A percentile compares a stretch with the other conserved stretches of the same genome.
These are phyloP conservation scores for Calonectria fujianensis DNA, from an alignment of 2,329 filamentous ascomycete genomes.

Conservation along the genomic window DNA sequence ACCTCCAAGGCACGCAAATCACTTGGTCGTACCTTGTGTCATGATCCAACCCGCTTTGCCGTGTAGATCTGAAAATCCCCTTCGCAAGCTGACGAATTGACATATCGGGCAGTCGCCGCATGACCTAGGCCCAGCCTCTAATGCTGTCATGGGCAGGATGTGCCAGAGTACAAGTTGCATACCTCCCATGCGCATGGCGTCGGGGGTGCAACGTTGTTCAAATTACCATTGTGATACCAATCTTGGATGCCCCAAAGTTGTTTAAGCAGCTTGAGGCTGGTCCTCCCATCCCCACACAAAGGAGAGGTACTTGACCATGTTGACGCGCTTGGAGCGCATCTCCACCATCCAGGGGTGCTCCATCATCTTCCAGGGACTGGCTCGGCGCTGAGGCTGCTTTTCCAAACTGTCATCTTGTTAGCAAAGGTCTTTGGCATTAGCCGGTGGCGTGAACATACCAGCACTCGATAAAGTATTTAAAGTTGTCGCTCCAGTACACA, in stretches of 20 bases:
- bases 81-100: constrained; percentile 22
- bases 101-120: constrained; percentile 37
- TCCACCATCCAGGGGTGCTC: constrained; percentile 99
- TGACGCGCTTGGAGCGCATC: constrained; percentile 96
- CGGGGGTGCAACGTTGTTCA: constrained; percentile 37
- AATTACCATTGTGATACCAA: constrained; percentile 42
- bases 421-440: constrained; percentile 25
- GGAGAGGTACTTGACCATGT: constrained; percentile 94
- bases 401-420: constrained; percentile 80
- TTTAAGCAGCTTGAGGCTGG: constrained; percentile 48
- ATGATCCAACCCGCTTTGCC: constrained; percentile 30
- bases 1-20: constrained; percentile 22
- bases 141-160: constrained; percentile 39
- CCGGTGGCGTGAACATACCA: constrained; percentile 79
- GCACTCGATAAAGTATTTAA: constrained; percentile 99
- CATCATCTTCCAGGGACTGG: constrained; percentile 98
- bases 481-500: constrained; percentile 96
- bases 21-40: constrained; percentile 8
- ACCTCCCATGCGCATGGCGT: constrained; percentile 33
- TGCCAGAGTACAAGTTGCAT: constrained; percentile 31
- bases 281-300: constrained; percentile 97
- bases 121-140: constrained; percentile 49
- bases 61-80: constrained; percentile 20
- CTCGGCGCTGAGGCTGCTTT: constrained; percentile 90
- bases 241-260: constrained; percentile 36